A percentile compares a stretch with the other conserved stretches of the same genome.
phyloP scores from a whole-genome alignment of 2,329 filamentous ascomycete species.

The Corinectria fuckeliana region DNA sequence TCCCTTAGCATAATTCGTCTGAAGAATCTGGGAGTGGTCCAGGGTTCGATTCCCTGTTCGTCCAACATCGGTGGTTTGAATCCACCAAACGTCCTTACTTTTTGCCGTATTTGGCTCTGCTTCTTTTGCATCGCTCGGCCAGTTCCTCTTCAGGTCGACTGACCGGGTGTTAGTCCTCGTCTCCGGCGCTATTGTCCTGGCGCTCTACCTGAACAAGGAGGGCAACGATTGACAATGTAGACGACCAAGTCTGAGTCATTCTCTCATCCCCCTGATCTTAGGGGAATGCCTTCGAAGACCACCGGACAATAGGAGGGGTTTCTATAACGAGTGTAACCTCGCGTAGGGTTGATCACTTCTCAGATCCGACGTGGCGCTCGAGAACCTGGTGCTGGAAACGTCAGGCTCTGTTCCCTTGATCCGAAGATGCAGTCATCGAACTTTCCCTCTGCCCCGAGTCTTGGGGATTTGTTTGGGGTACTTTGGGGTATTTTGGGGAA shows the following conservation, averaged over 20 bases:
- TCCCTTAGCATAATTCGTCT: constrained; percentile 1
- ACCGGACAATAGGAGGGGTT: background rate
- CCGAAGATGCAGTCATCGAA: background rate
- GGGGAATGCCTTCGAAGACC: background rate
- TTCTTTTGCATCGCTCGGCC: background rate
- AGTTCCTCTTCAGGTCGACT: background rate
- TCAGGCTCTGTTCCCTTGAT: background rate
- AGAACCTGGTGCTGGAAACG: background rate
- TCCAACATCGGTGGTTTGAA: background rate
- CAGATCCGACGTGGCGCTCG: background rate
- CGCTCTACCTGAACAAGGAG: too few species aligned
- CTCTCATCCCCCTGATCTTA: background rate
- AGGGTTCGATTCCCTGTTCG: constrained; percentile 4
- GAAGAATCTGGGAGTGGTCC: constrained; percentile 2
- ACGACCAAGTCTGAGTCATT: background rate
- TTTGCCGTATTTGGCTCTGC: background rate
- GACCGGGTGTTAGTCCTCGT: too few species aligned
- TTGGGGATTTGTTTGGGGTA: too few species aligned
- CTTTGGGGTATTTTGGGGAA: background rate
- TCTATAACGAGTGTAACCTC: background rate
- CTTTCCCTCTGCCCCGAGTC: background rate
- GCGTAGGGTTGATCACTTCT: background rate
- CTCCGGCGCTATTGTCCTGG: too few species aligned
- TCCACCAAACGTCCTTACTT: background rate
- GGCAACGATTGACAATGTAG: background rate